Conservation (phyloP, 495 filamentous ascomycete species). For the Umbilicaria muhlenbergii region DNA sequence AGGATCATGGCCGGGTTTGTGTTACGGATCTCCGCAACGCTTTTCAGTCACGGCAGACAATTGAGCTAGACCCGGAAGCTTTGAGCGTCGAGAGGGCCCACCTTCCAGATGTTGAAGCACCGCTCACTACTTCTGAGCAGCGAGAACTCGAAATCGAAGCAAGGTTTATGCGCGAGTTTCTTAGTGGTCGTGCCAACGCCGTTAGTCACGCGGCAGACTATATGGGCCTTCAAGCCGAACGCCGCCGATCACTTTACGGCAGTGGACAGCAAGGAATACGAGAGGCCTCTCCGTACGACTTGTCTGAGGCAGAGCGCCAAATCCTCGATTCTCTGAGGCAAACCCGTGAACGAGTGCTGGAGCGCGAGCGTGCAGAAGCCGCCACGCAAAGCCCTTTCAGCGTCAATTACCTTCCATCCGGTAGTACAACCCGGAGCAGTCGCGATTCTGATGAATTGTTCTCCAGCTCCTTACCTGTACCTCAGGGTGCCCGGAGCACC, state of each 20-base stretch:
- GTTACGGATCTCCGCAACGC: constrained; percentile 70
- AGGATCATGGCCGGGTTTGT: constrained; percentile 72
- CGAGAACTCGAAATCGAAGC: constrained; percentile 30
- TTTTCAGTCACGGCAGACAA: constrained; percentile 59
- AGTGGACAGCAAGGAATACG: too few species aligned
- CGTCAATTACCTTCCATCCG: constrained; percentile 8
- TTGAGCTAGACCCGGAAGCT: constrained; percentile 44
- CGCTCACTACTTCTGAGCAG: constrained; percentile 24
- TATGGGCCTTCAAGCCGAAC: constrained; percentile 20
- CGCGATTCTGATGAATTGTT: not conserved
- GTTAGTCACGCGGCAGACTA: constrained; percentile 24
- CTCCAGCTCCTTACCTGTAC: not conserved
- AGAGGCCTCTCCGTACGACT: constrained; percentile 22
- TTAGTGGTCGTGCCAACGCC: constrained; percentile 15
- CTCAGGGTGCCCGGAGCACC: constrained; percentile 4
- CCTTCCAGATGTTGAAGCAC: constrained; percentile 20
- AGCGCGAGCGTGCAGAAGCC: not conserved
- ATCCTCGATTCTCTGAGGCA: constrained; percentile 38
- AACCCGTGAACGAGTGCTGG: constrained; percentile 2
- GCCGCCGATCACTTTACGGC: constrained; percentile 13
- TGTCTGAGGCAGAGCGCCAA: constrained; percentile 39
- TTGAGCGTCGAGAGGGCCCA: constrained; percentile 28
- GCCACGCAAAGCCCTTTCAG: constrained; percentile 8
- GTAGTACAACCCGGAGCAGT: not conserved
- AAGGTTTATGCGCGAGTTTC: constrained; percentile 22